Percentiles rank a stretch among this genome's conserved stretches.
These are phyloP conservation scores for Glarea lozoyensis DNA, from an alignment of 495 filamentous ascomycete species.

Conservation along the genomic window DNA sequence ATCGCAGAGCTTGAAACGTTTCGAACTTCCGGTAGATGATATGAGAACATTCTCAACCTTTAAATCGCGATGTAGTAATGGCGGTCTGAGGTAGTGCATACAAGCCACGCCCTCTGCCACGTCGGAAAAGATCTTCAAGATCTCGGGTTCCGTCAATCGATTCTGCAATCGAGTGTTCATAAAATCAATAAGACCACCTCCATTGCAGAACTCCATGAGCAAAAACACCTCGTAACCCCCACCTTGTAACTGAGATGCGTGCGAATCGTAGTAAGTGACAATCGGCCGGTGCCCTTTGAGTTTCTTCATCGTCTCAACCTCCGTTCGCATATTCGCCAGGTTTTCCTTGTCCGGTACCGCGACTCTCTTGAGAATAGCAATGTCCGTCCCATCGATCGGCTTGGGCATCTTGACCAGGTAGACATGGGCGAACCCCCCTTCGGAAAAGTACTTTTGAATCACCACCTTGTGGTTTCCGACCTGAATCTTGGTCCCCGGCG, in stretches of 20 bases:
- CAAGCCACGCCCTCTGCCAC: slow-evolving; percentile 93
- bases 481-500: slow-evolving; percentile 90
- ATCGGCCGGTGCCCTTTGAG: slow-evolving; percentile 93
- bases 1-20: slow-evolving; percentile 90
- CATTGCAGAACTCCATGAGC: slow-evolving; percentile 86
- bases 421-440: slow-evolving; percentile 97
- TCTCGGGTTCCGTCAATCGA: slow-evolving; percentile 93
- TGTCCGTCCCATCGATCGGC: slow-evolving; percentile 70
- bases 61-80: slow-evolving; percentile 85
- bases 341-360: slow-evolving; percentile 95
- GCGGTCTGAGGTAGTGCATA: slow-evolving; percentile 97
- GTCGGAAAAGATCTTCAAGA: slow-evolving; percentile 92
- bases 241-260: slow-evolving; percentile 85
- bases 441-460: slow-evolving; percentile 97
- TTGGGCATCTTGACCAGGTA: slow-evolving; percentile 85
- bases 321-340: slow-evolving; percentile 90
- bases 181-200: slow-evolving; percentile 94
- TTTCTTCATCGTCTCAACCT: slow-evolving; percentile 99
- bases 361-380: slow-evolving; percentile 87
- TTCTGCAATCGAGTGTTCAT: slow-evolving; percentile 98
- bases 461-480: slow-evolving; percentile 86
- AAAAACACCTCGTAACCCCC: slow-evolving; percentile 97
- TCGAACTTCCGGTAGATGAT: slow-evolving; percentile 47
- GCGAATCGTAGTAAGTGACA: slow-evolving; percentile 96
- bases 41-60: slow-evolving; percentile 99